A percentile compares a stretch with the other conserved stretches of the same genome.
Evolutionary conservation across 129 eudicot genomes (phyloP).

Genomic region (Helianthus annuus): DNA sequence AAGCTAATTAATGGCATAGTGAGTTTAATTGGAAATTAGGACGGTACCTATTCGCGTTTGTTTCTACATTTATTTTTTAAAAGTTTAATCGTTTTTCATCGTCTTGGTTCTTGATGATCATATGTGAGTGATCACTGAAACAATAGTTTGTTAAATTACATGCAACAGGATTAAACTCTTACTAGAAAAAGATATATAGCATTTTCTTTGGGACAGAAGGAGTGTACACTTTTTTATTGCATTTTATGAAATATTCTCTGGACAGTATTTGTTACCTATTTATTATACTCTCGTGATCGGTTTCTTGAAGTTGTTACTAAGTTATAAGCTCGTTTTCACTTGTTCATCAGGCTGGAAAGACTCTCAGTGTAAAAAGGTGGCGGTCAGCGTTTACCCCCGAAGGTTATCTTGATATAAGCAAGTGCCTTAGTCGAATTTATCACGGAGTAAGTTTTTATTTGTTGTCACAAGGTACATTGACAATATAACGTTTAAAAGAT

Average conservation of each 20-base stretch:
- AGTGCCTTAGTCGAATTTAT: conserved; percentile 82
- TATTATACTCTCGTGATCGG: background rate
- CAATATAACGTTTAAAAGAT: conserved; percentile 2
- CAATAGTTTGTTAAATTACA: conserved; percentile 5
- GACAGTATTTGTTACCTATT: background rate
- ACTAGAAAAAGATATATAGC: conserved; percentile 1
- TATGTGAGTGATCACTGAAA: background rate
- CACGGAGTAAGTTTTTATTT: conserved; percentile 67
- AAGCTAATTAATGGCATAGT: background rate
- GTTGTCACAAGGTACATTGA: background rate
- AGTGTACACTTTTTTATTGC: background rate
- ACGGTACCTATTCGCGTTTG: background rate
- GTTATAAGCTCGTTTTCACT: conserved; percentile 3
- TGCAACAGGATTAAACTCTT: background rate
- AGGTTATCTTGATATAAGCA: conserved; percentile 87
- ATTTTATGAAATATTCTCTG: background rate
- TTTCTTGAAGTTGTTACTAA: conserved; percentile 7
- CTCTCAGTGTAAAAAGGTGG: conserved; percentile 88
- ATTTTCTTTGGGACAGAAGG: conserved; percentile 4
- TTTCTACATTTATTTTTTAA: background rate
- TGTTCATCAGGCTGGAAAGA: conserved; percentile 80
- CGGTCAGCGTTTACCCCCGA: conserved; percentile 76
- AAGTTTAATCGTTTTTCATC: background rate
- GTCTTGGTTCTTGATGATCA: conserved; percentile 9
- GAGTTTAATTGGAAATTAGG: background rate